Percentiles rank a stretch among this genome's conserved stretches.
These are phyloP conservation scores for Zygoascus biomembranicola DNA, from an alignment of 805 yeast species.

Conservation along the genomic window DNA sequence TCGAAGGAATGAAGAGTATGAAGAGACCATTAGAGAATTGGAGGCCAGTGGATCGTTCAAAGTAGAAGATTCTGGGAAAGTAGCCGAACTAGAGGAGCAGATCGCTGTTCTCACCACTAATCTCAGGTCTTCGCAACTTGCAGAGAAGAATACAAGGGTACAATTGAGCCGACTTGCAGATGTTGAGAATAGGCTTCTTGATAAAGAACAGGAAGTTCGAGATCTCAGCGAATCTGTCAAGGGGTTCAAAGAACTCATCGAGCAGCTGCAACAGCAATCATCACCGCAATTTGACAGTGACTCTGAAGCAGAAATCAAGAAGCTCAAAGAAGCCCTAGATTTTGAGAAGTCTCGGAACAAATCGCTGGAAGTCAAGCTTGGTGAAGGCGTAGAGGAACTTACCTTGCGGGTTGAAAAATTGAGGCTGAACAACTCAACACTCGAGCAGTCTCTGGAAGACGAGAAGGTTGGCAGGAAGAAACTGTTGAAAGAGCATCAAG, in stretches of 20 bases:
- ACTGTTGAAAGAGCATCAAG: constrained; percentile 18
- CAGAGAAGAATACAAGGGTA: constrained; percentile 23
- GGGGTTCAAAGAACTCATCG: constrained; percentile 8
- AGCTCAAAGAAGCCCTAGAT: neutral
- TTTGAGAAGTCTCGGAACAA: neutral
- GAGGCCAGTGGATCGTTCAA: constrained; percentile 17
- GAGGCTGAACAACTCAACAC: constrained; percentile 21
- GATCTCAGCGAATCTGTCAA: constrained; percentile 15
- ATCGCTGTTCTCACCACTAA: constrained; percentile 20
- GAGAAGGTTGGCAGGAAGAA: constrained; percentile 7
- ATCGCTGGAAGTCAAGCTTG: neutral
- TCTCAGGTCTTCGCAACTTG: constrained; percentile 16
- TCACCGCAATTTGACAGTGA: neutral
- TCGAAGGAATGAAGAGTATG: constrained; percentile 22
- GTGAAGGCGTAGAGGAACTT: neutral
- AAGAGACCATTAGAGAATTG: constrained; percentile 17
- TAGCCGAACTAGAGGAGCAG: constrained; percentile 20
- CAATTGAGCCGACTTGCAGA: constrained; percentile 29
- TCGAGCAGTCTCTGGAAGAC: constrained; percentile 21
- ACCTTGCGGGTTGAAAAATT: constrained; percentile 13
- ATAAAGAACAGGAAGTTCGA: constrained; percentile 22
- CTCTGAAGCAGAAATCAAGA: neutral
- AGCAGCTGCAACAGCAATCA: neutral
- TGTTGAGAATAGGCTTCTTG: constrained; percentile 28
- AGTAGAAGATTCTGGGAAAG: constrained; percentile 16